Evolutionary conservation across 352 stramenopile species (phyloP).

Genomic region (Pythium utonaiense): DNA sequence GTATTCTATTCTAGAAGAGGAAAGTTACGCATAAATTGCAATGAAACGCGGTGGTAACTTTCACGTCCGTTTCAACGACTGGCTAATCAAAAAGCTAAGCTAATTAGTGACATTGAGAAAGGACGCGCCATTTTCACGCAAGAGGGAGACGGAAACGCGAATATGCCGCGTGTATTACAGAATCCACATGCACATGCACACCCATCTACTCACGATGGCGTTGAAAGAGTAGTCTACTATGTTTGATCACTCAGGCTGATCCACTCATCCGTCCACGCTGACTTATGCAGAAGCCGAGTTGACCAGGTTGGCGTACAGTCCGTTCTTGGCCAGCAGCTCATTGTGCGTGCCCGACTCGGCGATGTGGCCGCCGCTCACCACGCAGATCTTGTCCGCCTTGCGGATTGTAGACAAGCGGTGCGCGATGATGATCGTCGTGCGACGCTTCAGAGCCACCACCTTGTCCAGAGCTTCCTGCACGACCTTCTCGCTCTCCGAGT

Average conservation of each 20-base stretch:
- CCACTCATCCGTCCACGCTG: no score
- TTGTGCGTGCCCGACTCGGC: conserved; percentile 35
- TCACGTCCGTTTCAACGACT: conserved; percentile 1
- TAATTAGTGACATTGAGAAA: neutral
- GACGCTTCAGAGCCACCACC: conserved; percentile 28
- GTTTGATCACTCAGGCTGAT: no score
- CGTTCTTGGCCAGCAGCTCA: conserved; percentile 52
- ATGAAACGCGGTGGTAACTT: neutral
- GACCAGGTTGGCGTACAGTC: conserved; percentile 40
- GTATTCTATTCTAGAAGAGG: conserved; percentile 11
- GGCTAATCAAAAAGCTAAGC: neutral
- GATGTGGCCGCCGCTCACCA: conserved; percentile 29
- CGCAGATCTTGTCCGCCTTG: conserved; percentile 42
- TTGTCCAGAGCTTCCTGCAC: conserved; percentile 43
- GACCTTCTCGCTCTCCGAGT: conserved; percentile 43
- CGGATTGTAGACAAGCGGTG: conserved; percentile 50
- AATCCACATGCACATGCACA: neutral
- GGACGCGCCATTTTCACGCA: no score
- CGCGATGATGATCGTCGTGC: conserved; percentile 60
- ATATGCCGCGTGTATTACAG: conserved; percentile 3
- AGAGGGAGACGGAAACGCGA: neutral
- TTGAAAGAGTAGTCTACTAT: no score
- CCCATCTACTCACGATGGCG: neutral
- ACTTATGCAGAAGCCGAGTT: conserved; percentile 10
- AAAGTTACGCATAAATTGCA: conserved; percentile 1